Evolutionary conservation across 1,284 basidiomycete genomes (phyloP), one percentile per base, ranked within the genome.

Genomic region (Ustilago esculenta): DNA sequence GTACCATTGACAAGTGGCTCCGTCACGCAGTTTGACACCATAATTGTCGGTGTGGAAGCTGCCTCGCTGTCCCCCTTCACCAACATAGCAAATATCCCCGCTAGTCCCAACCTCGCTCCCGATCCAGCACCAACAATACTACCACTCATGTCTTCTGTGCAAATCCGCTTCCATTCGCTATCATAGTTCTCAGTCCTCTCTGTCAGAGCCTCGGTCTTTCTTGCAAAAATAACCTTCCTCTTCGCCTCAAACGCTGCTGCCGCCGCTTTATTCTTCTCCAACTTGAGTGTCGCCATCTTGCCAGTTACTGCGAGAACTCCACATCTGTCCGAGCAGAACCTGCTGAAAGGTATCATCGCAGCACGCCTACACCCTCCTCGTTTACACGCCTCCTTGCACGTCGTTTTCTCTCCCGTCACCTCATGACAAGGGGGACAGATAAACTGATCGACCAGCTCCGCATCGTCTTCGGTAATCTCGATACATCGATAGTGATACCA

Each of bases 401-500:
- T 72, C 37, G 77, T 79, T 15, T 56, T 40, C 15, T 72, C 45
- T 0, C 37, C 56, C 41, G 68, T 69, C 35, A 59, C 29, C 4
- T 23, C 17, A 27, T 74, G 61, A 42, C 77, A 79, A 7, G 42
- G 45, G 0, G 73, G 68, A 23, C 77, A 79, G 42, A 79, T 63
- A 39, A 76, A 79, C 27, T 48, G 52, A 35, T 79, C 77, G 10
- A 79, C 65, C 9, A 76, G 55, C 20, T 69, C 68, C 11, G 58
- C 59, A 21, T 73, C 55, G 20, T 70, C 64, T 18, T 77, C 74
- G 0, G 36, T 56, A 20, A 79, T 72, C 12, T 36, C 37, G 36
- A 79, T 55, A 50, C 77, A 79, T 4, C 53, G 32, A 25, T 73
- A 68, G 57, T 79, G 77, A 36, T 68, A 77, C 77, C 77, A 79